Evolutionary conservation across 345 rosid species (phyloP), one percentile per base, ranked within the genome.

Genomic region (Salix suchowensis): DNA sequence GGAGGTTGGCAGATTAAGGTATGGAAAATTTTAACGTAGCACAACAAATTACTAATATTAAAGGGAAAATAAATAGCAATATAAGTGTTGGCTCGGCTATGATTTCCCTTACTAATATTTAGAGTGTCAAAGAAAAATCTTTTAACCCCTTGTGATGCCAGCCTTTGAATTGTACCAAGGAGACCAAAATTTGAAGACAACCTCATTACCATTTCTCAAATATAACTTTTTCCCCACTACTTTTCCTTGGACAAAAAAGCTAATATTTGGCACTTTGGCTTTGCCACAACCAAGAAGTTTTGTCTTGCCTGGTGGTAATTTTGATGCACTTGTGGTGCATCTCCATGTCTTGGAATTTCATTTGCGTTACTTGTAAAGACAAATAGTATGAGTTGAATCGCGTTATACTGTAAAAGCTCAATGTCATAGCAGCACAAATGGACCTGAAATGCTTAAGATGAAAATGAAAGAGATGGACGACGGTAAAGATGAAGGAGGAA

Each of bases 1-100:
- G 76, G 98, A 96, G 87, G 97, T 94, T 82, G 94, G 96, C 77
- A 88, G 90, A 83, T 82, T 96, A 81, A 96, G 98, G 99, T 94
- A 7, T 82, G 87, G 73, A 67, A 55, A 30, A 32, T 67, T 77
- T 71, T 48, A 24, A 7, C 40, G 54, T n/a, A 34, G 15, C n/a
- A 62, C 44, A 60, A 19, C 8, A 28, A 37, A 54, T 55, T 28
- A 26, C 7, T 28, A 32, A 26, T 40, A 19, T 7, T 65, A 50
- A 74, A 46, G 62, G 50, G 58, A 34, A 30, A 23, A 67, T 21
- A 5, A 34, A 58, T n/a, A 58, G 64, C 64, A 58, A 54, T 24
- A 12, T n/a, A 58, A 58, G 14, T 58, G 24, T 11, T 19, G 21
- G 24, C 39, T 64, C 21, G 36, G 62, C 62, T 65, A 60, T 42